Evolutionary conservation across 2,329 filamentous ascomycete species (phyloP), one percentile per base, ranked within the genome.

Genomic region (Xylariales sp.): DNA sequence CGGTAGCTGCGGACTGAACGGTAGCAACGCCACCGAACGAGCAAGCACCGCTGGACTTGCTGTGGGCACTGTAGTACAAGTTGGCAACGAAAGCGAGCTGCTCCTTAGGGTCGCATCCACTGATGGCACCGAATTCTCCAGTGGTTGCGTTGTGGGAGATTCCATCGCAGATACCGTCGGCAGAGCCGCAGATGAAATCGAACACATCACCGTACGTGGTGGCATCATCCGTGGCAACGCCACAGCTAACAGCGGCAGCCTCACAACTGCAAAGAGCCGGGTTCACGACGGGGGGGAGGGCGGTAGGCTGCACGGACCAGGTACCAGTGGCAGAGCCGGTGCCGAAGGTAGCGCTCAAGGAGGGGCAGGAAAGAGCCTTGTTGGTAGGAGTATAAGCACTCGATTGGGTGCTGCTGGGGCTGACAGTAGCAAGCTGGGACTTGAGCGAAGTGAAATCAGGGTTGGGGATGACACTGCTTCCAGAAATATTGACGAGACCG

Each of bases 211-310:
- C 77, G 53, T 79, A 84, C 40, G 78, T 66, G 38, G 81, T 70
- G 34, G 67, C 59, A 46, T 74, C 66, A 17, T 64, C 62, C 32
- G 71, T 62, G 31, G 75, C 69, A 43, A 88, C 78, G 19, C 76
- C 74, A 67, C 93, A 98, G 42, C 69, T 67, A 40, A 95, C 69
- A 30, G 79, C 80, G 47, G 77, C 69, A 61, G 78, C 75, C 87
- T 95, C 95, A 78, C 93, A 98, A 41, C 72, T 63, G 75, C 93
- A 98, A 32, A 95, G 81, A 30, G 78, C 56, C 31, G 77, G 57
- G 67, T 97, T 88, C 46, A 90, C 89, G 10, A 77, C 78, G 8
- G 90, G 91, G 19, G 93, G 93, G 23, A 98, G 86, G 41, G 67
- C 69, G 29, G 73, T 70, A 44, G 75, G 72, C 29, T 59, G 63